Evolutionary conservation across 2,329 filamentous ascomycete species (phyloP), one percentile per base, ranked within the genome.

Genomic region (Claviceps capensis): DNA sequence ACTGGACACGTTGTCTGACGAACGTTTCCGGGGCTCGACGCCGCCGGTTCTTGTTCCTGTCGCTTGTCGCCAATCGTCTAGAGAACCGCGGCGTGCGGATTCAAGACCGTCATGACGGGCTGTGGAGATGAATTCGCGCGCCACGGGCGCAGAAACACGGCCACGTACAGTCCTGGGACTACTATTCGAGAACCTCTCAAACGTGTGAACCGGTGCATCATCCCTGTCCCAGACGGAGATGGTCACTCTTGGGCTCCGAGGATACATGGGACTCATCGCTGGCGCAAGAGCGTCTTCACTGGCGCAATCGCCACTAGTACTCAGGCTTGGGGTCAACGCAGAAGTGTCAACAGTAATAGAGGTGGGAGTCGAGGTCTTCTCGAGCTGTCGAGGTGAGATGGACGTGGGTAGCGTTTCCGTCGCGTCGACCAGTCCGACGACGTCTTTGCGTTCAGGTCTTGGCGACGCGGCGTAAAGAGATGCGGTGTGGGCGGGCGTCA

Each of bases 161-260:
- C 64, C 62, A 8, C 66, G 66, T 26, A 67, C 59, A 3, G 67
- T 67, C 42, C 60, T 62, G 30, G 67, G 62, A 49, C 61, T 65
- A 48, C 70, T 66, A 49, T 66, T 63, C 37, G 75, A 68, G 6
- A 63, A 60, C 14, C 68, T 68, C 54, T 74, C 72, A 38, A 70
- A 56, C 6, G 68, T 63, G 48, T 69, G 69, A 13, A 69, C 59
- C 0, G 65, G 63, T 22, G 59, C 61, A 43, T 63, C 68, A 51
- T 69, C 74, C 54, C 68, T 70, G 46, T 72, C 75, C 74, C 75
- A 81, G 55, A 77, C 66, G 1, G 78, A 81, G 47, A 81, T 74
- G 5, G 72, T 78, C 19, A 81, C 74, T 30, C 71, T 71, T 6
- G 78, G 77, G 59, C 78, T 80, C 54, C 70, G 72, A 19, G 65